phyloP scores from a whole-genome alignment of 306 rosid genomes.

The Amphicarpaea edgeworthii region DNA sequence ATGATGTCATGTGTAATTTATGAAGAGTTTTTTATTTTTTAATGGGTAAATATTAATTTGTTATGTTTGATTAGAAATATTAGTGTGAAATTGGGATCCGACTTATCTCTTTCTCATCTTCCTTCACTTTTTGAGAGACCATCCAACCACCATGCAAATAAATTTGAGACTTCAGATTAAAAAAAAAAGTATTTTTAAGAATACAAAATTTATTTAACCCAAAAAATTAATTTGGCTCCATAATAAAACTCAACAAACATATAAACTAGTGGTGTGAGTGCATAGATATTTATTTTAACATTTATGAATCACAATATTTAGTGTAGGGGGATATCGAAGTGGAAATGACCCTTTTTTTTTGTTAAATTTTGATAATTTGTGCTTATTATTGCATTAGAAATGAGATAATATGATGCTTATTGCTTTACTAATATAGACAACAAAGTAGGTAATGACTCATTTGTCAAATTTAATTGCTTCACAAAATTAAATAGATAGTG shows the following conservation, averaged over 20 bases:
- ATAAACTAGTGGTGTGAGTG: neutral
- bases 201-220: neutral
- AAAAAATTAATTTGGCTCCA: neutral
- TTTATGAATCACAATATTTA: neutral
- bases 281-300: neutral
- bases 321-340: no score
- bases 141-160: no score
- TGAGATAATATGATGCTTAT: neutral
- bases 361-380: conserved; percentile 9
- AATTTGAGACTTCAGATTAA: no score
- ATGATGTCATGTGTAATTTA: neutral
- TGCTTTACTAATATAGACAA: neutral
- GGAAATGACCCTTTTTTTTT: neutral
- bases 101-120: no score
- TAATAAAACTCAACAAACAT: neutral
- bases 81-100: no score
- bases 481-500: neutral
- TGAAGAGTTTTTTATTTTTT: no score
- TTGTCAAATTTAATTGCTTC: neutral
- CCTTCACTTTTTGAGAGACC: no score
- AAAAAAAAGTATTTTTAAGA: no score
- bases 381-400: no score
- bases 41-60: no score
- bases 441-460: neutral
- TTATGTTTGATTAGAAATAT: no score